phyloP scores from a whole-genome alignment of 2,329 filamentous ascomycete species.

The Calcarisporium arbuscula region DNA sequence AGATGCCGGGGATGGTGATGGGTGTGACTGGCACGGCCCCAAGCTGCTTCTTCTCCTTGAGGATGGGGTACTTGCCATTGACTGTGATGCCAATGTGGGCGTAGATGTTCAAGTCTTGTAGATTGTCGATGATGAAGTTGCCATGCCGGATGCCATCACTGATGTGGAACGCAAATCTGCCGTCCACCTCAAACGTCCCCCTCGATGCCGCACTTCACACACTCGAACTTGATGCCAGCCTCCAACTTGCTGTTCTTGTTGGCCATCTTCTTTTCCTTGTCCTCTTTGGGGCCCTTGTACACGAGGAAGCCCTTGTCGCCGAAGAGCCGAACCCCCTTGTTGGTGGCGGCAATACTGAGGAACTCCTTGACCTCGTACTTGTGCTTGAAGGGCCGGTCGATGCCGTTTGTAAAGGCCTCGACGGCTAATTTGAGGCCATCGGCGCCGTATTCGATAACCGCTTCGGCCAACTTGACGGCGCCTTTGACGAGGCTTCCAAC shows the following conservation, averaged over 20 bases:
- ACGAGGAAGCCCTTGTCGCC: neutral
- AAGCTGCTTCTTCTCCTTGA: neutral
- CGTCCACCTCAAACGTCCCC: constrained; percentile 3
- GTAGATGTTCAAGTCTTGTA: neutral
- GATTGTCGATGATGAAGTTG: neutral
- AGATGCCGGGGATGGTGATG: constrained; percentile 1
- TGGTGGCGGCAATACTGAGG: neutral
- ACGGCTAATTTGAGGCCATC: neutral
- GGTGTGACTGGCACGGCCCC: neutral
- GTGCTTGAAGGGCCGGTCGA: neutral
- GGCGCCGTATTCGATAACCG: neutral
- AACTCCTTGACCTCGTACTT: neutral
- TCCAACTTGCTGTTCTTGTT: neutral
- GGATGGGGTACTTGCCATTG: neutral
- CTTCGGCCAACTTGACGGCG: neutral
- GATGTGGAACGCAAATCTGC: constrained; percentile 1
- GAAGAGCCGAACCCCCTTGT: neutral
- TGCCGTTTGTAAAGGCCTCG: neutral
- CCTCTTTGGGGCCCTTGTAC: neutral
- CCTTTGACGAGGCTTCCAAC: neutral
- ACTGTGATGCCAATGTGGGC: constrained; percentile 1
- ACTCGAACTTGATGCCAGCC: neutral
- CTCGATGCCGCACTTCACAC: constrained; percentile 3
- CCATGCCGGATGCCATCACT: neutral
- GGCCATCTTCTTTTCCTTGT: neutral